Conservation (phyloP, 371 early-diverging fungal species). For the Umbelopsis sp. region DNA sequence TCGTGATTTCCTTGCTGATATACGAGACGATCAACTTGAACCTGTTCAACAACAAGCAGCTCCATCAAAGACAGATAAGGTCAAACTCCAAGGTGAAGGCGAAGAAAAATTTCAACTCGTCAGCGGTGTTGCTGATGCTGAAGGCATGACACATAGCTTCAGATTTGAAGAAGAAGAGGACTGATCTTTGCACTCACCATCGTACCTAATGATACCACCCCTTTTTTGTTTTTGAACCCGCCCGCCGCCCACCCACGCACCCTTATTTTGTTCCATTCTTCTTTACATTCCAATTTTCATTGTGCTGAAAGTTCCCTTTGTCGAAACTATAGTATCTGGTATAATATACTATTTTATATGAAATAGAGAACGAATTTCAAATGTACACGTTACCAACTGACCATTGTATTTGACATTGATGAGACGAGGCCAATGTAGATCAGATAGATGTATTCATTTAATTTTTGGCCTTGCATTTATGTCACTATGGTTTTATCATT, state of each 20-base stretch:
- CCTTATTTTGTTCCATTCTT: neutral
- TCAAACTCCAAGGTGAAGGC: constrained; percentile 22
- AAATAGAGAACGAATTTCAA: too few relatives aligned
- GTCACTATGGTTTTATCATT: too few relatives aligned
- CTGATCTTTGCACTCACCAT: neutral
- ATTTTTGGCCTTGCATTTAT: too few relatives aligned
- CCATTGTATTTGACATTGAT: too few relatives aligned
- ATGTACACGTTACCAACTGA: too few relatives aligned
- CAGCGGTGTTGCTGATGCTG: constrained; percentile 41
- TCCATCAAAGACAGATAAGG: constrained; percentile 25
- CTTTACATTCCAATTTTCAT: too few relatives aligned
- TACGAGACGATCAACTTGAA: constrained; percentile 28
- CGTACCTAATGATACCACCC: constrained; percentile 10
- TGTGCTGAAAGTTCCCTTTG: too few relatives aligned
- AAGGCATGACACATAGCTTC: constrained; percentile 40
- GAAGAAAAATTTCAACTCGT: constrained; percentile 36
- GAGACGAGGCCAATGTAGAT: too few relatives aligned
- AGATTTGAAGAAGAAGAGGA: constrained; percentile 39
- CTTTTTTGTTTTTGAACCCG: neutral
- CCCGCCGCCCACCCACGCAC: too few relatives aligned
- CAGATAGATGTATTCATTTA: too few relatives aligned
- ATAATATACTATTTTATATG: too few relatives aligned
- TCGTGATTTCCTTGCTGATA: constrained; percentile 38
- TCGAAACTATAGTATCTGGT: too few relatives aligned
- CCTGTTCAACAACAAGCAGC: constrained; percentile 14